Base-by-base conservation (phyloP, 2,329 filamentous ascomycete genomes). In the Penicillium psychrosexuale region DNA sequence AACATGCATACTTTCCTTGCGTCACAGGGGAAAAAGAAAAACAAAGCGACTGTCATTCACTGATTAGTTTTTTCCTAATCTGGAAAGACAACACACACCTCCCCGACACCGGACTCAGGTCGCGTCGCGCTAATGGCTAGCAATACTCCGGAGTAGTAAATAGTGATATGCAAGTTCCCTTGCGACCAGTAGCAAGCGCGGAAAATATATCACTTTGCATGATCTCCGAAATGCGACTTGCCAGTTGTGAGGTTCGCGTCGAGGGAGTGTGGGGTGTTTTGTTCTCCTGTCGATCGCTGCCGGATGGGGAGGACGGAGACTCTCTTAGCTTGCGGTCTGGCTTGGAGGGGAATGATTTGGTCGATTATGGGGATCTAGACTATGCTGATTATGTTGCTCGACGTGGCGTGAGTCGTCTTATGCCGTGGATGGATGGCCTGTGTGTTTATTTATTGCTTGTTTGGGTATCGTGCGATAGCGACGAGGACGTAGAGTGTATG, bases 201-300 rank as follows among this genome's bases (percentile, higher is more conserved):
- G 30, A 37, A 31, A 34, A 49, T 28, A 49, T 19, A 45, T 53
- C 37, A 22, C 44, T 33, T 31, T 33, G 44, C 13, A 22, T 28
- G 13, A 39, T 42, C 8, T 3, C 27, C 9, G 11, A n/a, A 33
- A 38, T 49, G 43, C 24, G 15, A 31, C 28, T 40, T 47, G 44
- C 44, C 45, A 37, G 9, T 37, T 38, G 38, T 7, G 52, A 55
- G 13, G 52, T 51, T 51, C 40, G 33, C 30, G 39, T 31, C 24
- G 27, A 24, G 33, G 1, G 15, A 27, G 28, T 54, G 52, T 55
- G 52, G 52, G 46, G 42, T 33, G 42, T 31, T 31, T 45, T 31
- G 33, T 64, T 62, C 62, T 63, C 62, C 62, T 64, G 62, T 60
- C 62, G 62, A 64, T 64, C 62, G 44, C 39, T 44, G 38, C 39